Evolutionary conservation across 2,329 filamentous ascomycete species (phyloP), one percentile per base, ranked within the genome.

Genomic region (Dryadomyces quercivorus): DNA sequence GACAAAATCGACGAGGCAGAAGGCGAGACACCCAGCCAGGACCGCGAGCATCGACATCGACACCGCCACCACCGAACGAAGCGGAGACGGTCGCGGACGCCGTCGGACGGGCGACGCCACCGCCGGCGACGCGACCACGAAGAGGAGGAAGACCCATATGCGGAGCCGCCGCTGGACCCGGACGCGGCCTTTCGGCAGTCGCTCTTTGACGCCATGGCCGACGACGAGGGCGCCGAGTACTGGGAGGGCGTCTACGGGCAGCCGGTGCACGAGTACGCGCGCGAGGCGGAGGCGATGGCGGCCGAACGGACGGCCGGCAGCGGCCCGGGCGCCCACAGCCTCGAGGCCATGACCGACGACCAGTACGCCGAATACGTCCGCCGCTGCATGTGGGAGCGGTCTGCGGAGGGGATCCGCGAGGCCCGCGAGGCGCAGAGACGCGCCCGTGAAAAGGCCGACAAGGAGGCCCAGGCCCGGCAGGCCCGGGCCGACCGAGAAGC

Each of bases 191-290:
- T 98, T 67, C 84, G 88, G 34, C 88, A 95, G 67, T 95, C 90
- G 0, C 82, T 98, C 5, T 97, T 97, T 70, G 93, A 98, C 67
- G 93, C 93, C 36, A 85, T 98, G 69, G 92, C 90, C 42, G 93
- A 98, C 68, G 92, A 97, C 65, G 93, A 98, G 70, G 93, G 92
- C 49, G 93, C 93, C 2, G 80, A 83, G 8, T 98, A 93, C 72
- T 98, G 93, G 93, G 86, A 96, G 67, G 81, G 82, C 16, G 88
- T 98, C n/a, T 98, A 97, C 69, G 91, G 90, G 1, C 92, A 97
- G 66, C 92, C 93, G 0, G 86, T 97, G 51, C 90, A 96, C 55
- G 53, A 56, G 46, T 57, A 56, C 38, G 59, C 53, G 31, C 54
- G 57, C 34, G 57, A 58, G 55, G 55, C 56, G 4, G 47, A 21